A percentile compares a stretch with the other conserved stretches of the same genome.
phyloP scores from a whole-genome alignment of 768 basidiomycete species.

The Rhodotorula toruloides region DNA sequence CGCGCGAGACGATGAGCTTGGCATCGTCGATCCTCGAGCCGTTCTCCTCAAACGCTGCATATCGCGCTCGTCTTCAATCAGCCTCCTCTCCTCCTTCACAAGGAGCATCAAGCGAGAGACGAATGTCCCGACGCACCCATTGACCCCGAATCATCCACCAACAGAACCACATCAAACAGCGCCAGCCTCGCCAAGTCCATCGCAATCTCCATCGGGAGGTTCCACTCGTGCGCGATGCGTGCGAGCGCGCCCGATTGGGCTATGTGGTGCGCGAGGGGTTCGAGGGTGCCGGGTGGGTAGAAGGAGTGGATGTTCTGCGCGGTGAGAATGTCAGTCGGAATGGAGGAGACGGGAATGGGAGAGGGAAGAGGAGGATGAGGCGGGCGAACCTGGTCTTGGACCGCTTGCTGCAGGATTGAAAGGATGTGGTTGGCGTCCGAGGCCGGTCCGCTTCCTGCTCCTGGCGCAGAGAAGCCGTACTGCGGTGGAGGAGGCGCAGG shows the following conservation, averaged over 20 bases:
- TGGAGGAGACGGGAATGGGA: background rate
- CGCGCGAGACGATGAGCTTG: conserved; percentile 43
- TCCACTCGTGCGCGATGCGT: conserved; percentile 48
- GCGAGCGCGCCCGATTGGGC: conserved; percentile 46
- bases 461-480: background rate
- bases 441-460: background rate
- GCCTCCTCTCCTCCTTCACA: too few relatives aligned
- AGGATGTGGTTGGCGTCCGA: background rate
- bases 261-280: conserved; percentile 48
- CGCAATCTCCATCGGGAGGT: conserved; percentile 49
- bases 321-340: background rate
- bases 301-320: conserved; percentile 49
- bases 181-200: conserved; percentile 48
- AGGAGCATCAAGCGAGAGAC: too few relatives aligned
- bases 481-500: background rate
- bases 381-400: background rate
- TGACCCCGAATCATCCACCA: conserved; percentile 40
- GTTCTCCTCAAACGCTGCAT: conserved; percentile 47
- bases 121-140: too few relatives aligned
- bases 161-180: conserved; percentile 48
- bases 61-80: too few relatives aligned
- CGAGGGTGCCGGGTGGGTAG: conserved; percentile 49
- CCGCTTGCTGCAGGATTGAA: background rate
- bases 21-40: conserved; percentile 51
- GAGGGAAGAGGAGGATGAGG: background rate